Evolutionary conservation across 148 eudicot genomes (phyloP), one percentile per base, ranked within the genome.

Genomic region (Cornus kousa): DNA sequence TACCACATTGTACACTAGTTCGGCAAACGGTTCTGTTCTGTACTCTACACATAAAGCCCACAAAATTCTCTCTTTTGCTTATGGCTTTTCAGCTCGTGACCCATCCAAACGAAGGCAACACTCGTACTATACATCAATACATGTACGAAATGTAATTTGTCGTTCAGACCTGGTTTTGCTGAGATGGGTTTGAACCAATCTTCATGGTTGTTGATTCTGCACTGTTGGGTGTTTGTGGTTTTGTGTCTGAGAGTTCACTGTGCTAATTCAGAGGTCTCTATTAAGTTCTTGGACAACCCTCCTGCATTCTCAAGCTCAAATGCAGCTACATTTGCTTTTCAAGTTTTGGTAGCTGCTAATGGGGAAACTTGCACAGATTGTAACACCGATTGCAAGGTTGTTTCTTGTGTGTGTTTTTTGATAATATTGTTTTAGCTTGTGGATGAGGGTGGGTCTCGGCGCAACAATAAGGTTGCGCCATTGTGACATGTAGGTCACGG

Each of bases 351-450:
- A 64, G 84, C 83, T 68, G 81, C 78, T 78, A 79, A 79, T 72
- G 86, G 72, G 3, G 59, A 37, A 75, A 59, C 75, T 62, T 92
- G 95, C 85, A 50, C 76, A 46, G 78, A 87, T 13, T 94, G 95
- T 67, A 82, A 79, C 79, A 81, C 86, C 86, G 87, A 71, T 81
- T 96, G 99, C 88, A 90, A 87, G 99, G 99, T 96, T 68, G 83
- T 80, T 86, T 50, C 11, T 66, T 17, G 19, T 62, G 6, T n/a
- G 32, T 64, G 24, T 43, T 35, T 35, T 35, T 35, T 35, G 37
- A 35, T 35, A 35, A 35, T 13, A 57, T 14, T 20, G n/a, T 5
- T 33, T 40, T 65, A 14, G 1, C 23, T 37, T 57, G 35, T 60
- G 2, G 37, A 31, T 71, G 28, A 28, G 28, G 28, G 28, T 28